Conservation (phyloP, 2,329 filamentous ascomycete species). For the Scedosporium aurantiacum region DNA sequence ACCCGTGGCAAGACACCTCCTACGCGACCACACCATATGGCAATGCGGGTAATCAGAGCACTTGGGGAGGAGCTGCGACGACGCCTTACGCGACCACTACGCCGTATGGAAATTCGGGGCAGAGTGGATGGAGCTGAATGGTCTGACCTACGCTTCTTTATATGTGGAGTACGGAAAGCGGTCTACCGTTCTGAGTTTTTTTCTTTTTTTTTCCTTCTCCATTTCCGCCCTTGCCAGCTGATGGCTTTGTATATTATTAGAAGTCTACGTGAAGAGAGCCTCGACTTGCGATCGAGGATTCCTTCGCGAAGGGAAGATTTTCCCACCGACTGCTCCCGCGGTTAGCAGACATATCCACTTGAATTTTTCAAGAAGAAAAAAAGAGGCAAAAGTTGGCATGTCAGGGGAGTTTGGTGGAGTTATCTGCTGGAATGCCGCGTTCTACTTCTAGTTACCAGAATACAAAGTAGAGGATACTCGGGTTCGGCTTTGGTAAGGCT, state of each 20-base stretch:
- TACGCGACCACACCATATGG: conserved; percentile 56
- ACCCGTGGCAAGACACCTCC: conserved; percentile 50
- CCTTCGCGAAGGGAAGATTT: too few species aligned
- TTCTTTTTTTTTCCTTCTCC: too few species aligned
- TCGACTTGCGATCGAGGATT: too few species aligned
- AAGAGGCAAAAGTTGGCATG: background rate
- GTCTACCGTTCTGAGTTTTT: too few species aligned
- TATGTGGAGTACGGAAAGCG: too few species aligned
- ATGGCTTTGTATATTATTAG: too few species aligned
- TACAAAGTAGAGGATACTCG: background rate
- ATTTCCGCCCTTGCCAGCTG: too few species aligned
- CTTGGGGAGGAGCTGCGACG: conserved; percentile 51
- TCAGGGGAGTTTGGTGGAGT: background rate
- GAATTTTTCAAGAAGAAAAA: background rate
- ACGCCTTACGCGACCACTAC: conserved; percentile 31
- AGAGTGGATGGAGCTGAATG: conserved; percentile 11
- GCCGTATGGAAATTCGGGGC: conserved; percentile 28
- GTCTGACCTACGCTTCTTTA: background rate
- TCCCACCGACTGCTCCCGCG: too few species aligned
- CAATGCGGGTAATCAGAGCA: conserved; percentile 43
- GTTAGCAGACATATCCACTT: too few species aligned
- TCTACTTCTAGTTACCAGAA: background rate
- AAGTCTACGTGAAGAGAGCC: too few species aligned
- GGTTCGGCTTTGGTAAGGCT: background rate
- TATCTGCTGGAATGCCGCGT: background rate